Conservation (phyloP, 176 grass and related monocot genomes). For the Ampelocalamus luodianensis region DNA sequence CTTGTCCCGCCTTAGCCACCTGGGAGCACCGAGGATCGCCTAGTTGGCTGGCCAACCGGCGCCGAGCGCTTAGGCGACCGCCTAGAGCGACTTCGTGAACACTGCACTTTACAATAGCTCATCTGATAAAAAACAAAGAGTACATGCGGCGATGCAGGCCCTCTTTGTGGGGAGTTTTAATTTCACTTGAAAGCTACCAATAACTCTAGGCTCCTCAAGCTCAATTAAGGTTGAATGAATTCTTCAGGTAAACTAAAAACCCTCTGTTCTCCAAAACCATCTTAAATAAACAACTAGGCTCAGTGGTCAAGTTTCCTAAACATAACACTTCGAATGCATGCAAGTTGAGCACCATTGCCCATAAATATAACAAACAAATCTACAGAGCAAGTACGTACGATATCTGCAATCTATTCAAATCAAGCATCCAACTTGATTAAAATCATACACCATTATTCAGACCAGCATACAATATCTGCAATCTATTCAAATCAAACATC, state of each 20-base stretch:
- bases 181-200: too few species aligned
- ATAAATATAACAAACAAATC: conserved; percentile 11
- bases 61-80: too few species aligned
- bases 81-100: background rate
- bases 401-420: conserved; percentile 41
- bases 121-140: background rate
- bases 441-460: conserved; percentile 39
- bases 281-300: background rate
- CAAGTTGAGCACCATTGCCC: conserved; percentile 10
- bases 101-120: background rate
- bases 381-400: conserved; percentile 33
- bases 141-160: background rate
- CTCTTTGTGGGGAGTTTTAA: too few species aligned
- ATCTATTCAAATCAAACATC: too few species aligned
- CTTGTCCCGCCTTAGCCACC: too few species aligned
- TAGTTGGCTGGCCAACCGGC: too few species aligned
- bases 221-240: background rate
- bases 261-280: background rate
- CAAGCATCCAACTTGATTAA: conserved; percentile 42
- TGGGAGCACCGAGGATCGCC: too few species aligned
- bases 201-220: too few species aligned
- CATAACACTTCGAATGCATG: background rate
- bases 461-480: too few species aligned
- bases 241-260: background rate
- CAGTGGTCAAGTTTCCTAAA: conserved; percentile 12